These are phyloP conservation scores for Coix lacrymajobi DNA, from an alignment of 176 grass and related monocot genomes.

Conservation along the genomic window DNA sequence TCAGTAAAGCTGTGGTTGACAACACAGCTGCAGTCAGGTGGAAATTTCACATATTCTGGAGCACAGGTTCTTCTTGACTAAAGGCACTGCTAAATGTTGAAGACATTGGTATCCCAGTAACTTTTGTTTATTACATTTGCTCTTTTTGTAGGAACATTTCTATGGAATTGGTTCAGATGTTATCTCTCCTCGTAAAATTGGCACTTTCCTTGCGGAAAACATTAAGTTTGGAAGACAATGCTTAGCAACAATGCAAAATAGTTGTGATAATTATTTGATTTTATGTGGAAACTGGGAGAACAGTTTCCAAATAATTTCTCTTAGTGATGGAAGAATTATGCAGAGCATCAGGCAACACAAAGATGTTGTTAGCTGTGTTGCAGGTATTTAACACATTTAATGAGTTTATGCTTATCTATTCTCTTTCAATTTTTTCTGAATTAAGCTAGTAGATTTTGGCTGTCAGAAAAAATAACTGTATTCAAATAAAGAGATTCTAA, in stretches of 20 bases:
- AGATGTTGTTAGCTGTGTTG: conserved; percentile 92
- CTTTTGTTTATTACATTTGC: conserved; percentile 1
- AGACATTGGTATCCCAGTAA: not conserved
- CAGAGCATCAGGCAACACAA: conserved; percentile 95
- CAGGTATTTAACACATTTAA: conserved; percentile 50
- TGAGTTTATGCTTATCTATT: conserved; percentile 16
- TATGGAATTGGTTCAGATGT: conserved; percentile 93
- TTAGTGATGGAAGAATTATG: conserved; percentile 89
- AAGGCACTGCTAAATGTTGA: not conserved
- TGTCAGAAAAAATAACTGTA: not conserved
- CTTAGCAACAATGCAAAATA: conserved; percentile 66
- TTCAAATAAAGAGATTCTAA: not conserved
- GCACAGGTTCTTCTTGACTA: conserved; percentile 54
- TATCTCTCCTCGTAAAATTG: conserved; percentile 74
- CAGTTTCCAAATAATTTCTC: conserved; percentile 92
- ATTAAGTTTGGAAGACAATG: conserved; percentile 87
- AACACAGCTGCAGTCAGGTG: conserved; percentile 72
- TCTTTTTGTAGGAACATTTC: conserved; percentile 65
- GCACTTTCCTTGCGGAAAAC: conserved; percentile 80
- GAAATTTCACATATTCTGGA: conserved; percentile 96
- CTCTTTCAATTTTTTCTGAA: not conserved
- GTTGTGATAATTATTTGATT: conserved; percentile 88
- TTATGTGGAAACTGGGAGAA: conserved; percentile 98
- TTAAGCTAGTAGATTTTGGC: conserved; percentile 21
- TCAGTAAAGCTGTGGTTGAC: conserved; percentile 85